Evolutionary conservation across 2,329 filamentous ascomycete species (phyloP), one percentile per base, ranked within the genome.

Genomic region (Sphaerulina populicola): DNA sequence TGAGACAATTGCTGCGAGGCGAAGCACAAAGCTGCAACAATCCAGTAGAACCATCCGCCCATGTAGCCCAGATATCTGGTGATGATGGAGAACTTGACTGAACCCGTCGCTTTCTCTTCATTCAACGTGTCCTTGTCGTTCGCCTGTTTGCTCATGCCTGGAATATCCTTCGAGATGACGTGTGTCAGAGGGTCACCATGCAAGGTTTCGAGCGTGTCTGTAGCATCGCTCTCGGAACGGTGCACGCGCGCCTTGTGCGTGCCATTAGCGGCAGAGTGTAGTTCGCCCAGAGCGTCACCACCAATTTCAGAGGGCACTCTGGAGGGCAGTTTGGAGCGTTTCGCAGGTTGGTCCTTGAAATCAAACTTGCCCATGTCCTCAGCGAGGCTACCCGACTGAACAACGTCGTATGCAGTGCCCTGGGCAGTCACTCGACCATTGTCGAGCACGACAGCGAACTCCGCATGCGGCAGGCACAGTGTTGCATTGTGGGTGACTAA

Each of bases 41-140:
- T 68, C 93, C 93, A 98, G 72, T 94, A 98, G 77, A 88, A 90
- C 88, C 89, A 95, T 4, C 84, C 78, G n/a, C 93, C 93, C 93
- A 98, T 98, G 57, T 90, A 80, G 53, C 71, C 72, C 14, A 98
- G 78, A 66, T 98, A 98, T 65, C 94, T 81, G 54, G 82, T 74
- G 62, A 98, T 85, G 46, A 95, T 90, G 18, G 80, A 77, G 77
- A 88, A 83, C 67, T 95, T 93, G 61, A 98, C 88, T 37, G 89
- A 84, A 27, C 93, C 93, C 41, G 79, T 82, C 6, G 88, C 84
- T 70, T 94, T 97, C 38, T 77, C 77, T 68, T 98, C 93, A 27
- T 69, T 59, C 29, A 70, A 67, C 18, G 71, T 58, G 33, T 95
- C 90, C 36, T 67, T 61, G 29, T 70, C 68, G 27, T 72, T 57